phyloP scores from a whole-genome alignment of 108 stramenopile species.

The Stephanodiscus triporus region DNA sequence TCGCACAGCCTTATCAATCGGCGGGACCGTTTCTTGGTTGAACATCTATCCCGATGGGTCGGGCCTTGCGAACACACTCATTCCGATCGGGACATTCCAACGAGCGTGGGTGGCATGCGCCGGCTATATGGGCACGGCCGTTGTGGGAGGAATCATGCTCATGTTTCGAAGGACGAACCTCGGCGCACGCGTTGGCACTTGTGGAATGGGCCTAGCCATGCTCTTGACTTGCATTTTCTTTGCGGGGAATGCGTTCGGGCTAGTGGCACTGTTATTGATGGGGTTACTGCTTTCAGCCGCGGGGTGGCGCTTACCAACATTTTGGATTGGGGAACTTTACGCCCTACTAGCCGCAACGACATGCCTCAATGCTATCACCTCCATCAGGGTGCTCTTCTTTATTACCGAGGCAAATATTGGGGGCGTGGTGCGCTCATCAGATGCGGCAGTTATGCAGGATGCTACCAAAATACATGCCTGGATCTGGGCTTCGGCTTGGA shows the following conservation, averaged over 20 bases:
- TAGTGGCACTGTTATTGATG: constrained; percentile 39
- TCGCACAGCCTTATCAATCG: constrained; percentile 19
- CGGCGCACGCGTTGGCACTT: constrained; percentile 58
- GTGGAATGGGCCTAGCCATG: constrained; percentile 53
- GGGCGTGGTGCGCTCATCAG: constrained; percentile 28
- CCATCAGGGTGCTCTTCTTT: constrained; percentile 28
- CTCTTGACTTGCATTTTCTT: constrained; percentile 52
- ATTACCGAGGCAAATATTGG: constrained; percentile 37
- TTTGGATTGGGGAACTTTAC: constrained; percentile 37
- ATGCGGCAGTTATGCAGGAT: constrained; percentile 41
- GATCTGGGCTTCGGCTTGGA: constrained; percentile 24
- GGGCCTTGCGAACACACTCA: constrained; percentile 56
- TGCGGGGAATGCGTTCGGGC: constrained; percentile 59
- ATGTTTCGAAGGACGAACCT: constrained; percentile 57
- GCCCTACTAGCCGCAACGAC: constrained; percentile 40
- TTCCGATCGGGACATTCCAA: constrained; percentile 32
- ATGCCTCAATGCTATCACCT: constrained; percentile 42
- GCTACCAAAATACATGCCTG: constrained; percentile 35
- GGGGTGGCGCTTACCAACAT: constrained; percentile 20
- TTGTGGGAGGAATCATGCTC: constrained; percentile 58
- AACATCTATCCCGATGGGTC: constrained; percentile 61
- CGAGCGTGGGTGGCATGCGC: constrained; percentile 56
- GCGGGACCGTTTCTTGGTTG: constrained; percentile 26
- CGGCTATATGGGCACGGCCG: constrained; percentile 66
- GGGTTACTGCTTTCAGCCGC: constrained; percentile 23